Evolutionary conservation across 148 eudicot species (phyloP), one percentile per base, ranked within the genome.

Genomic region (Suaeda aralocaspica): DNA sequence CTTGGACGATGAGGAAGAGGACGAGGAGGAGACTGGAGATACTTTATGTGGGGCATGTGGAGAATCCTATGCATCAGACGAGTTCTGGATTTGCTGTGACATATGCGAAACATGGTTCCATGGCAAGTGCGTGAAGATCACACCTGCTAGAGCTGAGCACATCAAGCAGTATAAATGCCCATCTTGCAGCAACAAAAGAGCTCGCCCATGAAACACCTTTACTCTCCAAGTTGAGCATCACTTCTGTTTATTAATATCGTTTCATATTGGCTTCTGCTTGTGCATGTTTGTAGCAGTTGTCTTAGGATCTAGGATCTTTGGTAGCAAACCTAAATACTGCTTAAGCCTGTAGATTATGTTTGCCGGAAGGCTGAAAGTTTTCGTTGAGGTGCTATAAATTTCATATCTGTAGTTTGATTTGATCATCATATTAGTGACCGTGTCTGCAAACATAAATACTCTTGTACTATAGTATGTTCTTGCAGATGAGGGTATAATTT

Each of bases 101-200:
- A 58, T 89, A 68, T 92, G 97, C 33, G 97, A 92, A 82, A 87
- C 82, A 50, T 92, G 97, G 97, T 92, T 89, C 76, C 97, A 92
- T 76, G 97, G 97, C 34, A 92, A 83, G 78, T 92, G 97, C 48
- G 97, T 92, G 76, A 92, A 89, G 89, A 92, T 92, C 59, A 92
- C 97, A 18, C 97, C 92, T 0, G 90, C 97, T 24, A 79, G 88
- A 64, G 97, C 97, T 48, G 96, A 89, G 81, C 95, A 92, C 73
- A 89, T 92, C 79, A 92, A 92, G 87, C 97, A 92, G 80, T 92
- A 92, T 85, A 92, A 92, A 80, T 92, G 97, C 79, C 97, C 97
- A 12, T 80, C 95, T n/a, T 92, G 97, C 85, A 68, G 80, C 83
- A 87, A 80, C 88, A 89, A 92, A 77, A 84, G 95, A 80, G 78